A percentile compares a stretch with the other conserved stretches of the same genome.
Conservation (phyloP, 2,329 filamentous ascomycete genomes). For the Neurospora sp. region DNA sequence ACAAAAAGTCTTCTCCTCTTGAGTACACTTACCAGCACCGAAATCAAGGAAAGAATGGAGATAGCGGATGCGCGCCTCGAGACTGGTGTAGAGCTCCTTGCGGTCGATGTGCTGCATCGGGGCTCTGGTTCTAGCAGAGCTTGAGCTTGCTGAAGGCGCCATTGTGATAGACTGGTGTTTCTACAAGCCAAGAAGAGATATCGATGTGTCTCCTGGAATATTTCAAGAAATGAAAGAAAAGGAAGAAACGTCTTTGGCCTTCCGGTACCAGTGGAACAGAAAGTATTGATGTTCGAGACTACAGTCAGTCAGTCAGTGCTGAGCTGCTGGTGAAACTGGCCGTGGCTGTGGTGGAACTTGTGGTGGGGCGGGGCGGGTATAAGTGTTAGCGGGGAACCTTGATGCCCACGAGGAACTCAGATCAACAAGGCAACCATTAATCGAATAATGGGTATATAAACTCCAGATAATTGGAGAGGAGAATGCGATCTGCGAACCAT, state of each 20-base stretch:
- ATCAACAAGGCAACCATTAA: background rate
- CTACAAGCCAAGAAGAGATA: background rate
- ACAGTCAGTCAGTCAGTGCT: constrained; percentile 6
- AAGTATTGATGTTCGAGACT: constrained; percentile 1
- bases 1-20: no score
- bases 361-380: background rate
- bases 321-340: constrained; percentile 2
- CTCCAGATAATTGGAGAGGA: background rate
- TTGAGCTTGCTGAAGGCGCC: constrained; percentile 8
- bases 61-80: constrained; percentile 61
- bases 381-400: background rate
- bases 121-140: background rate
- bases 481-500: background rate
- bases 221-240: background rate
- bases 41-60: constrained; percentile 71
- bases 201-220: background rate
- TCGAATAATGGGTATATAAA: background rate
- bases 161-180: constrained; percentile 7
- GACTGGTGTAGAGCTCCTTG: constrained; percentile 59
- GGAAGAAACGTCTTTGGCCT: constrained; percentile 1
- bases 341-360: background rate
- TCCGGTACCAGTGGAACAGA: background rate
- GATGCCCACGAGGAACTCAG: background rate
- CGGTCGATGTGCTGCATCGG: constrained; percentile 53
- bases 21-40: constrained; percentile 47